Evolutionary conservation across 2,329 filamentous ascomycete species (phyloP), one percentile per base, ranked within the genome.

Genomic region (Phialemonium atrogriseum): DNA sequence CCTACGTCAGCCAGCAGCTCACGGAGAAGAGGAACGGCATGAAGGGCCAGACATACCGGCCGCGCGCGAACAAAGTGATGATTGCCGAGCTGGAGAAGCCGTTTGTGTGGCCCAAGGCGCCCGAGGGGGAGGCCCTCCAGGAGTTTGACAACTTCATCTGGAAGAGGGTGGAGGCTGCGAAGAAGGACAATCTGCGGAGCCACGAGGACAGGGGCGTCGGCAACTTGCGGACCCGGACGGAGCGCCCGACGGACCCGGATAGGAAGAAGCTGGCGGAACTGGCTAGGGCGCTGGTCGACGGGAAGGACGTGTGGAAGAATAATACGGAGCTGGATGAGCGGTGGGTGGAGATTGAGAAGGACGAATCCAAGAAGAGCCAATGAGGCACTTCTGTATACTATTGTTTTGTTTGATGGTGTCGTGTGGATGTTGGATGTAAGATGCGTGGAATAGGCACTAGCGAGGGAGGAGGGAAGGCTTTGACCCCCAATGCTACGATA

Each of bases 81-180:
- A 94, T 83, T 24, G 85, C 93, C 26, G 84, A 95, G 67, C 73
- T 98, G 64, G 75, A 71, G 39, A 66, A 80, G 64, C 85, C 88
- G 5, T 98, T 98, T 63, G 77, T 84, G 35, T 96, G 85, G 82
- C 91, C 91, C 1, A 70, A 77, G 42, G 57, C 66, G 43, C 83
- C 85, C 5, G 58, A 65, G 42, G 69, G 81, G 54, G 58, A 66
- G 42, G 70, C 81, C 52, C 64, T 73, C 39, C 54, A 66, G 35
- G 59, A 65, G 54, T 87, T 80, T 79, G 78, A 78, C 55, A 66
- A 77, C 43, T 58, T 68, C n/a, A 59, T 74, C 33, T 74, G 64
- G 54, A 62, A 68, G 49, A 62, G 65, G 46, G 62, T 71, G 17
- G 58, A 69, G 36, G 56, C 72, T 37, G 58, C 63, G 33, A 56